Evolutionary conservation across 176 grass and related monocot species (phyloP).

Genomic region (Olyra latifolia): DNA sequence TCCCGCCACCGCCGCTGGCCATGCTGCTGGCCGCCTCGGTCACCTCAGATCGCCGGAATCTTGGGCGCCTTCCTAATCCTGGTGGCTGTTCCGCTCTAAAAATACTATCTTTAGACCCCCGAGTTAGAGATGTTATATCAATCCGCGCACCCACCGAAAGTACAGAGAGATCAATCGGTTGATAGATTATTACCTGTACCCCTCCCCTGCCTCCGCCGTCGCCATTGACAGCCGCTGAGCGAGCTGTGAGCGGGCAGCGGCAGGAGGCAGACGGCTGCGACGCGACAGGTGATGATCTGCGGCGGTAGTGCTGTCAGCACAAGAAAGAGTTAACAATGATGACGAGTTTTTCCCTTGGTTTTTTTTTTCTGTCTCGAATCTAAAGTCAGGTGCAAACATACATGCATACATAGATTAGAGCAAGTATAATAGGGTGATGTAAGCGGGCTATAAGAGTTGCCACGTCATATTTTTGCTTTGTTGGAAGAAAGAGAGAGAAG

Average conservation of each 20-base stretch:
- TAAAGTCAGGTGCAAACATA: too few relatives aligned
- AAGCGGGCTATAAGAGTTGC: too few relatives aligned
- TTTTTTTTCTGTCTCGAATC: background rate
- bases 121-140: slow-evolving; percentile 1
- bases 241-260: slow-evolving; percentile 4
- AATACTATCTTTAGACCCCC: slow-evolving; percentile 49
- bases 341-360: background rate
- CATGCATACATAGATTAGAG: too few relatives aligned
- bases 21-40: slow-evolving; percentile 18
- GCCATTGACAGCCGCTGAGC: slow-evolving; percentile 25
- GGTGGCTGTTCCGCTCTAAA: slow-evolving; percentile 37
- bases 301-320: background rate
- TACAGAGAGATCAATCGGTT: background rate
- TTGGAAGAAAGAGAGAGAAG: too few relatives aligned
- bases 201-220: slow-evolving; percentile 18
- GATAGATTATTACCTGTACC: background rate
- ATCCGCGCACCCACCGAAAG: slow-evolving; percentile 4
- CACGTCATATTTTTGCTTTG: too few relatives aligned
- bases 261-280: background rate
- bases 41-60: slow-evolving; percentile 28
- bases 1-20: background rate
- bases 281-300: background rate
- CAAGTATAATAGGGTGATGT: too few relatives aligned
- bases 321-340: background rate
- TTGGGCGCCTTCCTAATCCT: slow-evolving; percentile 44